phyloP scores from a whole-genome alignment of 768 basidiomycete species.

The Collybia mongolica region DNA sequence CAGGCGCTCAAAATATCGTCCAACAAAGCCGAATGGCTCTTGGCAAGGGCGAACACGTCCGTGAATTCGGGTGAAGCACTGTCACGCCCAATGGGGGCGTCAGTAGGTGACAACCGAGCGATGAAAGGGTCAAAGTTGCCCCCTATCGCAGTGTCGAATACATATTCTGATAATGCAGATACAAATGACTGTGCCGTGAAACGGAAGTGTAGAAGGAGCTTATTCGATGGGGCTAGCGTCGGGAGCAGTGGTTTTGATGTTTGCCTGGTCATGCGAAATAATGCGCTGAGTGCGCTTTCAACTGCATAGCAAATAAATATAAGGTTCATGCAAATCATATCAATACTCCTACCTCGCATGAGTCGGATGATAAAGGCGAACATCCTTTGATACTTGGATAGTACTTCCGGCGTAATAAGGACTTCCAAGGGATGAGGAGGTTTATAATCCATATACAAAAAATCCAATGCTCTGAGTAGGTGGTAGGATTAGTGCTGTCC shows the following conservation, averaged over 20 bases:
- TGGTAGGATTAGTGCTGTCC: not conserved
- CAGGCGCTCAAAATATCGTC: constrained; percentile 79
- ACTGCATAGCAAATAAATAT: constrained; percentile 38
- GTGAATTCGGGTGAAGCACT: constrained; percentile 34
- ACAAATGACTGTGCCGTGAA: constrained; percentile 76
- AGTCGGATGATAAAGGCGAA: constrained; percentile 80
- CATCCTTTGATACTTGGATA: constrained; percentile 85
- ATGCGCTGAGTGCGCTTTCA: constrained; percentile 61
- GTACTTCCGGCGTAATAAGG: constrained; percentile 64
- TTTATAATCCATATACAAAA: constrained; percentile 87
- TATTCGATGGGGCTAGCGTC: constrained; percentile 50
- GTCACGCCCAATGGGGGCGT: no score
- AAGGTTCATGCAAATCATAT: not conserved
- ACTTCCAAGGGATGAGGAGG: constrained; percentile 78
- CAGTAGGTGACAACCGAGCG: constrained; percentile 27
- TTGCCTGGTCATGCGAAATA: constrained; percentile 61
- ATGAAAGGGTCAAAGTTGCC: constrained; percentile 76
- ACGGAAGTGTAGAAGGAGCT: constrained; percentile 64
- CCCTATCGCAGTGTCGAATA: constrained; percentile 80
- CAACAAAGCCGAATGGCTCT: constrained; percentile 64
- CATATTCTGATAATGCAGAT: constrained; percentile 61
- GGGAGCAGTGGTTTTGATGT: constrained; percentile 51
- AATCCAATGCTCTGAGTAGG: constrained; percentile 72
- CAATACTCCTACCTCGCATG: constrained; percentile 61
- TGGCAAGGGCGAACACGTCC: constrained; percentile 75